Base-by-base conservation (phyloP, 805 yeast species). In the Wickerhamiella bombiphila region DNA sequence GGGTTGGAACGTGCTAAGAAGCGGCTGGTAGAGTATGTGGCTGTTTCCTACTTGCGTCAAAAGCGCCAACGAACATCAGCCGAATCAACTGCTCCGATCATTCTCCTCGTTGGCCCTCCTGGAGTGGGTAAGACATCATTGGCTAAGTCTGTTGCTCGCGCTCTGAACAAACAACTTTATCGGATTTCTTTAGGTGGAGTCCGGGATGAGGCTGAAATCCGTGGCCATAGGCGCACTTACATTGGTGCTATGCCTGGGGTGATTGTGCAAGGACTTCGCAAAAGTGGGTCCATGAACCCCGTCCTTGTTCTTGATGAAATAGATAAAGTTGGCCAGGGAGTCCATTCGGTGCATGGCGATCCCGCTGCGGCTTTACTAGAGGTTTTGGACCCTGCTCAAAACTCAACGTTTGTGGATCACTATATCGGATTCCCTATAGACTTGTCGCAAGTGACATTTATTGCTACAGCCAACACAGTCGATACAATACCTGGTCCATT, bases 231-330 rank as follows among this genome's bases (percentile, higher is more conserved):
- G 55, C 68, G 94, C 51, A 83, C 94, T 0, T 83, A 83, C 54
- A 86, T 83, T 28, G 94, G 94, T 5, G 82, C 94, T 1, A 77
- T 81, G 80, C 93, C 94, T 0, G 95, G 95, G 6, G 62, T 79
- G 33, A 61, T 83, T 20, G 69, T 80, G 22, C 86, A 77, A 57
- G 81, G 86, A 0, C 57, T 83, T 29, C 67, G 93, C 34, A 79
- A 77, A 49, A 72, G 82, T 1, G 72, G 80, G 13, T 65, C 76
- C 1, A 76, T 78, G 78, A 80, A 80, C 49, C 94, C 94, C 0
- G 80, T 83, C 15, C 76, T 83, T 40, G 61, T 83, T 36, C 60
- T 83, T 35, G 94, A 83, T 57, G 94, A 83, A 55, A 75, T 83
- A 42, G 94, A 83, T 57, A 83, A 83, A 55, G 70, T 80, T 4